These are phyloP conservation scores for Aspergillus puulaauensis DNA, from an alignment of 2,329 filamentous ascomycete species.

Conservation along the genomic window DNA sequence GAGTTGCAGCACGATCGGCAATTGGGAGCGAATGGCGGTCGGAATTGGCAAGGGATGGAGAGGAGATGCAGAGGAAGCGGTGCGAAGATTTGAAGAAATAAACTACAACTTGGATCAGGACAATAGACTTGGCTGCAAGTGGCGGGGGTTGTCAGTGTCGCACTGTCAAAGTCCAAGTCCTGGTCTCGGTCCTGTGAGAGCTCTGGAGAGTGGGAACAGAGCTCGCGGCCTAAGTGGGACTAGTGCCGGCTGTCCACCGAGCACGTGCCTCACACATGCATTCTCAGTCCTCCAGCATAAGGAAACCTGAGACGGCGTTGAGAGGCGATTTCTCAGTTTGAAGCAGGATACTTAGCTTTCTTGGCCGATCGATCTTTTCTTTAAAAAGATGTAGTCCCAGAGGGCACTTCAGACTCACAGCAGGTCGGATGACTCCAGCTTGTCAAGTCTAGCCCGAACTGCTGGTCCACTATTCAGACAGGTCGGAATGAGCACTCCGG, in stretches of 20 bases:
- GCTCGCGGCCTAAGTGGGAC: background rate
- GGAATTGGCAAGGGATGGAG: background rate
- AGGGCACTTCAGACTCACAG: background rate
- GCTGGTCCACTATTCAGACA: too few relatives aligned
- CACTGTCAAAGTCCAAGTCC: background rate
- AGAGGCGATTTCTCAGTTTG: background rate
- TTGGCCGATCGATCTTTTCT: background rate
- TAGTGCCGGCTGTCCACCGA: background rate
- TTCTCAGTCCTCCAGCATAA: background rate
- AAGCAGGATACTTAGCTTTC: background rate
- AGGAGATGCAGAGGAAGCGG: background rate
- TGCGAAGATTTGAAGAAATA: background rate
- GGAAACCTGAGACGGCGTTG: background rate
- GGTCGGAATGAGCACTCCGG: too few relatives aligned
- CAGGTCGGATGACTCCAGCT: too few relatives aligned
- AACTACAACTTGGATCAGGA: background rate
- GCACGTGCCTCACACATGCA: conserved; percentile 1
- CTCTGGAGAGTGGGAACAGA: background rate
- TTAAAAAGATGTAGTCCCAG: background rate
- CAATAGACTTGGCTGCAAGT: background rate
- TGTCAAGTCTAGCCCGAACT: too few relatives aligned
- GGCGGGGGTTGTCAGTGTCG: background rate
- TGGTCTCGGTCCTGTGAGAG: background rate
- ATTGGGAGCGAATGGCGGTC: background rate
- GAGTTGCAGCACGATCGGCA: background rate